Conservation (phyloP, 306 rosid species). For the Corylus heterophylla region DNA sequence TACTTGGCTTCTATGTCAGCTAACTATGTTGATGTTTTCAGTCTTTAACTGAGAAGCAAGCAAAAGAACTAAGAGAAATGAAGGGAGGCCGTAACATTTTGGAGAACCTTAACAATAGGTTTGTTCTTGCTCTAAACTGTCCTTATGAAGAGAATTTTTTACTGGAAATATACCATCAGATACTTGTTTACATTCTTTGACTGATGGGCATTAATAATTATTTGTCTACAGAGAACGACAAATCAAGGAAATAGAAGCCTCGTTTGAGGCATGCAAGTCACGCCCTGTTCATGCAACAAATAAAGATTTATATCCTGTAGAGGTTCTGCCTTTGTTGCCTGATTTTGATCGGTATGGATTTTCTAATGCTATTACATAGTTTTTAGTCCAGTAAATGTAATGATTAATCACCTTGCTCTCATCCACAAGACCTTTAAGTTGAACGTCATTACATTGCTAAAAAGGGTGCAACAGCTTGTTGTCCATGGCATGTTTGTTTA, state of each 20-base stretch:
- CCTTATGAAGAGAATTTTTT: conserved; percentile 8
- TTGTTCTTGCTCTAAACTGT: conserved; percentile 17
- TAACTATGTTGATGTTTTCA: conserved; percentile 26
- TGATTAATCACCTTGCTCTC: background rate
- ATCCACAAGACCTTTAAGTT: background rate
- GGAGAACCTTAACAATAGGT: conserved; percentile 81
- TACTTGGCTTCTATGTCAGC: conserved; percentile 28
- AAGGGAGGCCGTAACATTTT: conserved; percentile 72
- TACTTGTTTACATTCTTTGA: conserved; percentile 12
- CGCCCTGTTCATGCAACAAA: conserved; percentile 89
- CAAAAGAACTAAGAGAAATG: conserved; percentile 89
- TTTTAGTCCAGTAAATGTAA: background rate
- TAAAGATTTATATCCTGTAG: conserved; percentile 85
- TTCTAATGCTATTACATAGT: background rate
- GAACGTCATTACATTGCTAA: background rate
- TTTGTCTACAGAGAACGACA: conserved; percentile 75
- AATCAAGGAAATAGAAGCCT: conserved; percentile 93
- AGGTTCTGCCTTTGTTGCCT: conserved; percentile 89
- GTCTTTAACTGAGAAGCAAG: conserved; percentile 98
- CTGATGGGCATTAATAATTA: conserved; percentile 19
- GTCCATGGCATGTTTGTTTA: background rate
- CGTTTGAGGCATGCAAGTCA: conserved; percentile 96
- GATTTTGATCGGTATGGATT: conserved; percentile 74
- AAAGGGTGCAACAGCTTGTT: background rate
- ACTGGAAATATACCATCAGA: conserved; percentile 5